Evolutionary conservation across 108 stramenopile genomes (phyloP).

Genomic region (Skeletonema tropicum): DNA sequence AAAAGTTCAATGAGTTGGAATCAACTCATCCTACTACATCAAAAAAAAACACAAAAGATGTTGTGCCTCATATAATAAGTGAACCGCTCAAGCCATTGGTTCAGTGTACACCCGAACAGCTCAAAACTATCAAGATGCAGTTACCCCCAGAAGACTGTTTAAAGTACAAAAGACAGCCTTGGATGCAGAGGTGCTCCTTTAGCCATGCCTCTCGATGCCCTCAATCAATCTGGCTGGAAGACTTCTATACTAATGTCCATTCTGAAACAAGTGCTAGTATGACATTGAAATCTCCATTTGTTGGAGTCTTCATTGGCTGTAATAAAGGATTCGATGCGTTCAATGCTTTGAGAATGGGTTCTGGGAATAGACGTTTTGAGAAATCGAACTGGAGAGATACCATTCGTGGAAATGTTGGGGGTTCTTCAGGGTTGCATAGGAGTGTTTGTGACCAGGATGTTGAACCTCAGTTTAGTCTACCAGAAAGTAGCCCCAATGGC

Average conservation of each 20-base stretch:
- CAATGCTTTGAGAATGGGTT: slow-evolving; percentile 58
- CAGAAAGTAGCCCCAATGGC: background rate
- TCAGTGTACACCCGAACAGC: slow-evolving; percentile 21
- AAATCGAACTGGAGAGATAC: slow-evolving; percentile 49
- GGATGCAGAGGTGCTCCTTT: slow-evolving; percentile 32
- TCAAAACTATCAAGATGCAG: slow-evolving; percentile 16
- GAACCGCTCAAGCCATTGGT: background rate
- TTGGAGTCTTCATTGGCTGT: slow-evolving; percentile 63
- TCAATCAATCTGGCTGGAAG: slow-evolving; percentile 37
- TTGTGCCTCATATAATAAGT: background rate
- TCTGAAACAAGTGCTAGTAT: slow-evolving; percentile 1
- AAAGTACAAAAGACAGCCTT: background rate
- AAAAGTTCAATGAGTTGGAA: too few relatives aligned
- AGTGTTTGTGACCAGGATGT: slow-evolving; percentile 38
- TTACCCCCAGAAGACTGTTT: slow-evolving; percentile 17
- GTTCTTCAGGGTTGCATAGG: background rate
- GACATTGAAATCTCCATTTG: background rate
- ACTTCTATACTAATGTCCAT: slow-evolving; percentile 23
- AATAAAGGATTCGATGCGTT: slow-evolving; percentile 79
- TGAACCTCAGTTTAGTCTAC: slow-evolving; percentile 13
- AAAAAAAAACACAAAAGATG: too few relatives aligned
- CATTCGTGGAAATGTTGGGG: slow-evolving; percentile 16
- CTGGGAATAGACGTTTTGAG: slow-evolving; percentile 37
- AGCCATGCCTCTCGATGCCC: slow-evolving; percentile 50
- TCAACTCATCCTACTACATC: too few relatives aligned